phyloP scores from a whole-genome alignment of 306 rosid species.

The Glycine soja region DNA sequence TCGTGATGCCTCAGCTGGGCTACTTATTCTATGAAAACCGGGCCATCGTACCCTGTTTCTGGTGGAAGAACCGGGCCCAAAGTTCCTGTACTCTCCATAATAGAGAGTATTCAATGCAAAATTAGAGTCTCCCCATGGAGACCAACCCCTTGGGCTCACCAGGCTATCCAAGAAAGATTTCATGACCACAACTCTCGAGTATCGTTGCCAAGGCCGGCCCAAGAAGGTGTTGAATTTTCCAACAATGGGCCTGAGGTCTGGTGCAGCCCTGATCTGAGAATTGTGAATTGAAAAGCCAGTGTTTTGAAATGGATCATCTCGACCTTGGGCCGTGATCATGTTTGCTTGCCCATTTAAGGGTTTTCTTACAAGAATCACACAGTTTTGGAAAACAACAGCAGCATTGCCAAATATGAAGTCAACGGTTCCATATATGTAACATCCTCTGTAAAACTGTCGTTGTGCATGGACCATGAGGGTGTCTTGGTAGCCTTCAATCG shows the following conservation, averaged over 20 bases:
- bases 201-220: conserved; percentile 88
- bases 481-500: conserved; percentile 86
- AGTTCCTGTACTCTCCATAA: conserved; percentile 69
- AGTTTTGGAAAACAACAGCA: conserved; percentile 78
- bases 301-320: conserved; percentile 84
- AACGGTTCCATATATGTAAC: conserved; percentile 80
- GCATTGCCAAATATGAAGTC: conserved; percentile 97
- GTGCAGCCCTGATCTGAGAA: conserved; percentile 65
- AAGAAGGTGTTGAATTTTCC: conserved; percentile 54
- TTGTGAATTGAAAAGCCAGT: conserved; percentile 75
- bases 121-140: conserved; percentile 58
- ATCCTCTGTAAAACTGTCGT: conserved; percentile 75
- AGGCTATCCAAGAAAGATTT: conserved; percentile 62
- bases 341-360: conserved; percentile 83
- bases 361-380: conserved; percentile 62
- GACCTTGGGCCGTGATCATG: conserved; percentile 88
- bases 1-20: conserved; percentile 55
- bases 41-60: conserved; percentile 67
- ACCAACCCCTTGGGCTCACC: conserved; percentile 82
- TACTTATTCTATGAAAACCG: conserved; percentile 66
- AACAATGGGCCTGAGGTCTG: conserved; percentile 62
- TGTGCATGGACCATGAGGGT: conserved; percentile 92
- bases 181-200: conserved; percentile 68
- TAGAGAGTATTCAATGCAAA: conserved; percentile 63
- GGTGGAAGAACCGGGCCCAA: conserved; percentile 75